Percentiles rank a stretch among this genome's conserved stretches.
Evolutionary conservation across 2,329 filamentous ascomycete species (phyloP).

Genomic region (Nannizzia gypsea): DNA sequence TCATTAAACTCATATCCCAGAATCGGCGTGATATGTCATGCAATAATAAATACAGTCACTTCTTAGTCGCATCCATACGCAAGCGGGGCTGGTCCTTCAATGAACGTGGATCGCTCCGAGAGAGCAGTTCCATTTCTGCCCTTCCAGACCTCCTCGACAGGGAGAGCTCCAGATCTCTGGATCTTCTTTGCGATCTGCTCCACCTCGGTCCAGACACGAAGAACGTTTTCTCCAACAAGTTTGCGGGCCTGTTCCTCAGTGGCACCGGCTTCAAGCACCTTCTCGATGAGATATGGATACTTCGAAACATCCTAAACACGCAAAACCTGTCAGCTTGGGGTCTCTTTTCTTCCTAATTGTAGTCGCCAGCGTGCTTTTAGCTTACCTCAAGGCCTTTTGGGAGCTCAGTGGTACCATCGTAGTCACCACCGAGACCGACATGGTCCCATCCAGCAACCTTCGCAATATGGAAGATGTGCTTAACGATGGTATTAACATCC

Average conservation of each 20-base stretch:
- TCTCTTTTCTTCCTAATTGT: background rate
- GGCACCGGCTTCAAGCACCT: constrained; percentile 27
- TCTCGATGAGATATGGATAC: constrained; percentile 17
- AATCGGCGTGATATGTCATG: background rate
- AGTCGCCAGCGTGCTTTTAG: background rate
- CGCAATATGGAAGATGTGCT: constrained; percentile 29
- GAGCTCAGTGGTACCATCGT: constrained; percentile 21
- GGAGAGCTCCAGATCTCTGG: constrained; percentile 13
- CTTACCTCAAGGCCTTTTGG: constrained; percentile 20
- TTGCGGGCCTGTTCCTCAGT: constrained; percentile 30
- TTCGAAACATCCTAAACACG: constrained; percentile 18
- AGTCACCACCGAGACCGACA: constrained; percentile 28
- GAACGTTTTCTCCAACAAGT: constrained; percentile 29
- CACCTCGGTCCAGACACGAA: constrained; percentile 19
- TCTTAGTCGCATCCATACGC: background rate
- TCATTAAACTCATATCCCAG: background rate
- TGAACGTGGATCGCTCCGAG: background rate
- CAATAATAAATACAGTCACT: background rate
- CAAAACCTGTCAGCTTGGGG: background rate
- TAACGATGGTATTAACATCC: constrained; percentile 27
- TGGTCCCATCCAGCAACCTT: constrained; percentile 23
- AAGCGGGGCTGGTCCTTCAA: background rate
- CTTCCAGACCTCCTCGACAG: constrained; percentile 15
- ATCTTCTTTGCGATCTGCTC: constrained; percentile 13
- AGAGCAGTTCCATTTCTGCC: constrained; percentile 10